Percentiles rank a stretch among this genome's conserved stretches.
These are phyloP conservation scores for Limnomonas spitsbergensis DNA, from an alignment of 139 green algal genomes.

Conservation along the genomic window DNA sequence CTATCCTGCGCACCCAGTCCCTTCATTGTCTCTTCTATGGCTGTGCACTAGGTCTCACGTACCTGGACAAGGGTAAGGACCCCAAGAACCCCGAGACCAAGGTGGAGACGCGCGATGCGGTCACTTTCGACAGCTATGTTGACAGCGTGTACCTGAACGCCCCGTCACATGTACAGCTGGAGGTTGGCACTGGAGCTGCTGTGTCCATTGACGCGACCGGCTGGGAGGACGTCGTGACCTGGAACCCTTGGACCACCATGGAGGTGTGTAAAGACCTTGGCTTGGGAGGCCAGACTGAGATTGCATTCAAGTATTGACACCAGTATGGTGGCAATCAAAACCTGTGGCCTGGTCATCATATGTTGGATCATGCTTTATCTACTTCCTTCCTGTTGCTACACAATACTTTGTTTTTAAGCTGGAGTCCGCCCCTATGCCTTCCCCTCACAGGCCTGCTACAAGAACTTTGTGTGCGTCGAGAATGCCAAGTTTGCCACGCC, in stretches of 20 bases:
- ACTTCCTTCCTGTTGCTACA: too few species aligned
- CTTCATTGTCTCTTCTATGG: too few species aligned
- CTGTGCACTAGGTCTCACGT: conserved; percentile 79
- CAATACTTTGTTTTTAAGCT: too few species aligned
- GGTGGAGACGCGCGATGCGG: conserved; percentile 57
- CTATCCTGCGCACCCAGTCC: too few species aligned
- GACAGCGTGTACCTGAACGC: conserved; percentile 80
- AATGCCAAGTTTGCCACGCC: conserved; percentile 66
- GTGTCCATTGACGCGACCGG: conserved; percentile 49
- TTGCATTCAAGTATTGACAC: too few species aligned
- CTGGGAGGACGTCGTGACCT: conserved; percentile 66
- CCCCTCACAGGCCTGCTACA: conserved; percentile 60
- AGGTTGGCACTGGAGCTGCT: conserved; percentile 37
- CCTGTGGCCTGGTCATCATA: too few species aligned
- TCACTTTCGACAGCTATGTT: conserved; percentile 56
- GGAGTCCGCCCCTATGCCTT: too few species aligned
- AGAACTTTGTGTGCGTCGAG: conserved; percentile 85
- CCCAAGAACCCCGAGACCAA: conserved; percentile 67
- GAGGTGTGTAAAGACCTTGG: conserved; percentile 27
- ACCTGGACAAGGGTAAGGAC: conserved; percentile 85
- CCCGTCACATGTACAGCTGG: conserved; percentile 72
- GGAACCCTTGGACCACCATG: conserved; percentile 64
- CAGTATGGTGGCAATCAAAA: too few species aligned
- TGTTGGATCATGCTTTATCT: background rate
- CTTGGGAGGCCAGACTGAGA: too few species aligned